Conservation (phyloP, 805 yeast species). For the Maudiozyma serrabonitensis region DNA sequence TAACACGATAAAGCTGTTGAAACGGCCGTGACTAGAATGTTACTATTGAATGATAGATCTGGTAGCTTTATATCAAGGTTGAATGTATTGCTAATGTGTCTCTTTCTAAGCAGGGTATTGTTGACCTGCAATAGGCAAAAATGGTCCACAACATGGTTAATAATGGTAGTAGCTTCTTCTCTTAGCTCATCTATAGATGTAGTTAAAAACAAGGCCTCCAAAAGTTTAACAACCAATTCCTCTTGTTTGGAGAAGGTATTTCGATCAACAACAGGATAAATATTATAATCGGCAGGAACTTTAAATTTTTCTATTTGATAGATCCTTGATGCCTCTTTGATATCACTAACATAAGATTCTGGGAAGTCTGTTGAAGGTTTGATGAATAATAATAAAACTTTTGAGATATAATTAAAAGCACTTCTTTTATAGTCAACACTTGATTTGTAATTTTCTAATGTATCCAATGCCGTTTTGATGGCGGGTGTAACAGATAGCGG, state of each 20-base stretch:
- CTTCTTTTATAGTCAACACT: constrained; percentile 60
- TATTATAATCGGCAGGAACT: constrained; percentile 29
- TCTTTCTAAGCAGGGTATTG: constrained; percentile 56
- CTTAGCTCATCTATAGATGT: constrained; percentile 63
- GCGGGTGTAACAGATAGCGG: constrained; percentile 81
- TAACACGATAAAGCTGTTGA: constrained; percentile 74
- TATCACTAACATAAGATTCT: constrained; percentile 31
- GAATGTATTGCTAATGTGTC: constrained; percentile 60
- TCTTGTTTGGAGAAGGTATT: constrained; percentile 51
- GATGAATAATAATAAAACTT: constrained; percentile 59
- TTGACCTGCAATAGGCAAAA: constrained; percentile 70
- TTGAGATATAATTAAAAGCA: constrained; percentile 64
- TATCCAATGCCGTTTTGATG: constrained; percentile 62
- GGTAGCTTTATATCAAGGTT: constrained; percentile 77
- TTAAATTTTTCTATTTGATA: constrained; percentile 23
- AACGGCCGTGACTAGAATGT: constrained; percentile 63
- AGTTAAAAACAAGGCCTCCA: constrained; percentile 67
- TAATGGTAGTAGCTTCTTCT: constrained; percentile 54
- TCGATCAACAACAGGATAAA: constrained; percentile 38
- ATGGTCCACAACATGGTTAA: constrained; percentile 66
- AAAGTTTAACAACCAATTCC: constrained; percentile 49
- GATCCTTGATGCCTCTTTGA: constrained; percentile 42
- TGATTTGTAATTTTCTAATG: constrained; percentile 54
- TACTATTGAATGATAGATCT: constrained; percentile 54
- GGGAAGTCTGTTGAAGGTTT: constrained; percentile 33